Conservation (phyloP, 495 filamentous ascomycete genomes). For the Podospora comata region DNA sequence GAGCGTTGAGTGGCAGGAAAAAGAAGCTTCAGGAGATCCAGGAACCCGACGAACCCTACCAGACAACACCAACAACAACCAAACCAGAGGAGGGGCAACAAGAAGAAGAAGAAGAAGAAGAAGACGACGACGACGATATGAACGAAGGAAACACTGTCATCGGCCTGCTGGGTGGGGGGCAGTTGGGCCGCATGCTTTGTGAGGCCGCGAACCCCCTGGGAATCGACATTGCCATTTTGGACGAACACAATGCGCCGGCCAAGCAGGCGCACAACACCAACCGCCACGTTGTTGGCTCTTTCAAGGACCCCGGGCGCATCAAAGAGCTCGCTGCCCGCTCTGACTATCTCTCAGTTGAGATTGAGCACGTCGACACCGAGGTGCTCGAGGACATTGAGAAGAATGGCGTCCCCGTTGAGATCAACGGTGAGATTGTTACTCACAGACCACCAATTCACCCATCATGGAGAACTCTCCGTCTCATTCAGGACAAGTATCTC, state of each 20-base stretch:
- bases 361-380: conserved; percentile 93
- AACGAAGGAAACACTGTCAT: conserved; percentile 35
- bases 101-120: background rate
- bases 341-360: conserved; percentile 92
- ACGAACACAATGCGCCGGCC: conserved; percentile 74
- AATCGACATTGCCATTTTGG: conserved; percentile 75
- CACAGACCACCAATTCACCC: conserved; percentile 68
- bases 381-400: conserved; percentile 80
- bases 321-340: conserved; percentile 70
- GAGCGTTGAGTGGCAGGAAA: background rate
- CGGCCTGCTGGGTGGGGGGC: conserved; percentile 56
- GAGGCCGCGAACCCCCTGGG: conserved; percentile 85
- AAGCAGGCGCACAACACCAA: conserved; percentile 82
- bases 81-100: background rate
- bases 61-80: background rate
- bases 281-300: conserved; percentile 77
- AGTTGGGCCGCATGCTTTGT: conserved; percentile 92
- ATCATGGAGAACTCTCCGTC: conserved; percentile 81
- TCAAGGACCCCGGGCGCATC: conserved; percentile 74
- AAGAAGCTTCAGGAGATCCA: background rate
- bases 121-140: conserved; percentile 16
- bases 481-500: conserved; percentile 93
- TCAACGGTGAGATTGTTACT: conserved; percentile 37
- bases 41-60: background rate
- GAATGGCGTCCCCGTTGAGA: conserved; percentile 50